Base-by-base conservation (phyloP, 495 filamentous ascomycete species). In the Talaromyces adpressus region DNA sequence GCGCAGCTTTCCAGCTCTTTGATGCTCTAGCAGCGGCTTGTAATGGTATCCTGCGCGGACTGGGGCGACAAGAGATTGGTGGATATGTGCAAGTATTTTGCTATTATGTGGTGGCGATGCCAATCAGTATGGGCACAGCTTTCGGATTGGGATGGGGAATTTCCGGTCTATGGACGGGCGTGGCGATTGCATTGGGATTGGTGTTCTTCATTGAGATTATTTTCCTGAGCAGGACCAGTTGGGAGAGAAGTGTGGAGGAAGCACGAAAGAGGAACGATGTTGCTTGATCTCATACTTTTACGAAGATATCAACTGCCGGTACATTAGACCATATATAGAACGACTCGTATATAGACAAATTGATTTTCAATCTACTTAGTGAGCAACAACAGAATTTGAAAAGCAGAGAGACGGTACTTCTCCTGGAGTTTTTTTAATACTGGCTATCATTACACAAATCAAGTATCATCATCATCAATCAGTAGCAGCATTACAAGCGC, bases 91-190 rank as follows among this genome's bases (percentile, higher is more conserved):
- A 91, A 67, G 70, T 98, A 3, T 85, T 89, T 59, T 87, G 85
- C 57, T 98, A 97, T 75, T 98, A 98, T 76, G 74, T 82, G 4
- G 80, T 97, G 49, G 93, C 89, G 0, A 81, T 97, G 80, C 93
- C 92, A 2, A 84, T 96, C 41, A 92, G 89, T 53, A 88, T 94
- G 69, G 85, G 85, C 1, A 82, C 87, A 0, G 87, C 84, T 0
- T 96, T 96, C 71, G 85, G 82, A 0, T 73, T 92, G 16, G 75
- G 79, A 45, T 93, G 89, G 90, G 83, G 85, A 27, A 77, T 96
- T 51, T 75, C 82, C 36, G 90, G 93, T 7, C 75, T 98, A 41
- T 97, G 93, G 93, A 75, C 84, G 27, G 91, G 91, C n/a, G 86
- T 92, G 23, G 88, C 88, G 1, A 65, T 91, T 66, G 90, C 88